Evolutionary conservation across 345 rosid species (phyloP).

Genomic region (Diplotaxis tenuifolia): DNA sequence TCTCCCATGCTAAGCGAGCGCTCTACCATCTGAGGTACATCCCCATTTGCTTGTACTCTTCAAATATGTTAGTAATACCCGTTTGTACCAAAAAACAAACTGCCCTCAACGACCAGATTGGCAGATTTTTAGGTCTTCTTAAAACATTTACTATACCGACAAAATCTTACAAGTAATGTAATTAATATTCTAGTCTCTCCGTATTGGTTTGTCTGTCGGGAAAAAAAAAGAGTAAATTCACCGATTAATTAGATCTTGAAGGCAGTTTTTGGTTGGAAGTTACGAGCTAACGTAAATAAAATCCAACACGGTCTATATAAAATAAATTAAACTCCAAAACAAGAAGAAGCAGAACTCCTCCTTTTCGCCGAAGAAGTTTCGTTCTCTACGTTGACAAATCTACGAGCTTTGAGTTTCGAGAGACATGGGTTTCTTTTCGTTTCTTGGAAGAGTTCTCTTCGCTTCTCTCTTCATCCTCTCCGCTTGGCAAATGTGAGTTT

Average conservation of each 20-base stretch:
- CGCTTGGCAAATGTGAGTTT: constrained; percentile 76
- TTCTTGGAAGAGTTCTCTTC: constrained; percentile 86
- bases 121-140: no score
- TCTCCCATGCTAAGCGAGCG: constrained; percentile 95
- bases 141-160: neutral
- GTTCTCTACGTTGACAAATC: constrained; percentile 15
- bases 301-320: neutral
- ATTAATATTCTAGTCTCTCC: neutral
- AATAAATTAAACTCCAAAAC: neutral
- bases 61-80: no score
- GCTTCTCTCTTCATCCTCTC: constrained; percentile 89
- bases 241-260: neutral
- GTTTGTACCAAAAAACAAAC: no score
- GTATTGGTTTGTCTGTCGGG: neutral
- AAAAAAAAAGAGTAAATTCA: neutral
- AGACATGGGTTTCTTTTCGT: constrained; percentile 84
- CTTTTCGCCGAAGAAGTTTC: constrained; percentile 11
- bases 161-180: neutral
- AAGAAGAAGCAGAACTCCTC: constrained; percentile 1
- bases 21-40: constrained; percentile 94
- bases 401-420: neutral
- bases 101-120: no score
- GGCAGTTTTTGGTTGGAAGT: constrained; percentile 16
- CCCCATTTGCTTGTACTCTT: constrained; percentile 30
- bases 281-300: neutral